Conservation (phyloP, 2,329 filamentous ascomycete genomes). For the Cladorrhinum sp. region DNA sequence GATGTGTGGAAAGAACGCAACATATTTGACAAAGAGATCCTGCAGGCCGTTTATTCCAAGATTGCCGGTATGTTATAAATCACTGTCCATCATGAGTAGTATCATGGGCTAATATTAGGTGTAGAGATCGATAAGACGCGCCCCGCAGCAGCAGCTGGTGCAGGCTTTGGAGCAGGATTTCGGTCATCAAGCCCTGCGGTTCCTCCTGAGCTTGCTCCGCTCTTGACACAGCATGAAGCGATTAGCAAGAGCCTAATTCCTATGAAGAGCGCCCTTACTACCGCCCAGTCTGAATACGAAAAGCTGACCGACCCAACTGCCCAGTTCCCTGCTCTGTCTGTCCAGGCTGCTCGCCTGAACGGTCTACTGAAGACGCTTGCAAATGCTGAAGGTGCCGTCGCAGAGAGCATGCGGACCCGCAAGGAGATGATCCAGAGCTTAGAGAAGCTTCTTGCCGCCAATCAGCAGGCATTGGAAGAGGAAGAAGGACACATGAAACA, state of each 20-base stretch:
- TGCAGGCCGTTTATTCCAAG: constrained; percentile 74
- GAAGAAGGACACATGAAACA: constrained; percentile 67
- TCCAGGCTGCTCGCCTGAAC: constrained; percentile 86
- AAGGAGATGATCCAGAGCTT: constrained; percentile 73
- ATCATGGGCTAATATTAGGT: constrained; percentile 17
- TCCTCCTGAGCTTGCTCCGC: constrained; percentile 71
- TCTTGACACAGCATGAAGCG: constrained; percentile 72
- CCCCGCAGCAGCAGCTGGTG: constrained; percentile 49
- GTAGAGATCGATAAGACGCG: constrained; percentile 62
- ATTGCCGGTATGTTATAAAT: constrained; percentile 63
- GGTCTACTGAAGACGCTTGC: constrained; percentile 86
- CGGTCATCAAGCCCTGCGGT: constrained; percentile 54
- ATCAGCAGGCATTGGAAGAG: constrained; percentile 63
- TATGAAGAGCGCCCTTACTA: constrained; percentile 63
- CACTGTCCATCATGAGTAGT: neutral
- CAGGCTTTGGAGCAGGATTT: constrained; percentile 65
- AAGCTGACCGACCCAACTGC: constrained; percentile 73
- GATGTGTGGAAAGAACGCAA: constrained; percentile 88
- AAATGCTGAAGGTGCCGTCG: constrained; percentile 82
- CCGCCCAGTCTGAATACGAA: constrained; percentile 77
- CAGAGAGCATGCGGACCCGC: constrained; percentile 84
- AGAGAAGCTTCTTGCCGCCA: constrained; percentile 75
- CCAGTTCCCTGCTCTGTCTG: constrained; percentile 73
- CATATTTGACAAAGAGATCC: constrained; percentile 80
- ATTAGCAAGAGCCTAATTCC: constrained; percentile 70